Evolutionary conservation across 169 alveolate species (phyloP).

Genomic region (Plasmodium malariae): DNA sequence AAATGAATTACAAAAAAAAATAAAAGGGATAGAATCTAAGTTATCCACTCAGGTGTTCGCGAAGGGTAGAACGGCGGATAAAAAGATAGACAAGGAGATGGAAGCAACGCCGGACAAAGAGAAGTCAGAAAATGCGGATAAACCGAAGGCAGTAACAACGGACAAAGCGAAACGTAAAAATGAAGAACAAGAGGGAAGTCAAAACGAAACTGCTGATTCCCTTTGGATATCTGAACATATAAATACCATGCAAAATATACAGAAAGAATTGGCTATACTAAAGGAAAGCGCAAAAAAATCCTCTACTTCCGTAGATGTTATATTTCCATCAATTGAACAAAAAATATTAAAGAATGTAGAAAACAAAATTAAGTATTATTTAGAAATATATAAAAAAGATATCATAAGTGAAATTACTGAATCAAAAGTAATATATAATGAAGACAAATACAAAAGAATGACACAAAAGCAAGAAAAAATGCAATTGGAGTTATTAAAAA

Average conservation of each 20-base stretch:
- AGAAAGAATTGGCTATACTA: constrained; percentile 37
- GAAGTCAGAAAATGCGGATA: no score
- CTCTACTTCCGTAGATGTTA: constrained; percentile 20
- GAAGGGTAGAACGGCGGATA: no score
- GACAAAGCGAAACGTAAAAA: no score
- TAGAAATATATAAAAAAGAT: constrained; percentile 75
- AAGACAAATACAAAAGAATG: constrained; percentile 51
- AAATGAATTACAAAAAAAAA: constrained; percentile 32
- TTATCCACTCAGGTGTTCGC: no score
- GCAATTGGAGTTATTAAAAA: constrained; percentile 42
- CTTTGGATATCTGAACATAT: background rate
- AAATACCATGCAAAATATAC: constrained; percentile 5
- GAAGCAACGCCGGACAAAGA: no score
- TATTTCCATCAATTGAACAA: constrained; percentile 35
- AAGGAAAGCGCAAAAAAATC: constrained; percentile 42
- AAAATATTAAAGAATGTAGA: constrained; percentile 45
- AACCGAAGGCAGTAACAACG: no score
- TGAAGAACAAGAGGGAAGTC: background rate
- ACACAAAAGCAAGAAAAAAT: constrained; percentile 39
- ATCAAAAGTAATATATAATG: constrained; percentile 65
- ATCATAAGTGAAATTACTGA: constrained; percentile 69
- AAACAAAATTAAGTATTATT: constrained; percentile 57
- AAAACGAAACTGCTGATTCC: background rate
- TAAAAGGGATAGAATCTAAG: constrained; percentile 8
- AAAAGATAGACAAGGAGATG: no score